phyloP scores from a whole-genome alignment of 306 rosid genomes.

The Fragaria nilgerrensis region DNA sequence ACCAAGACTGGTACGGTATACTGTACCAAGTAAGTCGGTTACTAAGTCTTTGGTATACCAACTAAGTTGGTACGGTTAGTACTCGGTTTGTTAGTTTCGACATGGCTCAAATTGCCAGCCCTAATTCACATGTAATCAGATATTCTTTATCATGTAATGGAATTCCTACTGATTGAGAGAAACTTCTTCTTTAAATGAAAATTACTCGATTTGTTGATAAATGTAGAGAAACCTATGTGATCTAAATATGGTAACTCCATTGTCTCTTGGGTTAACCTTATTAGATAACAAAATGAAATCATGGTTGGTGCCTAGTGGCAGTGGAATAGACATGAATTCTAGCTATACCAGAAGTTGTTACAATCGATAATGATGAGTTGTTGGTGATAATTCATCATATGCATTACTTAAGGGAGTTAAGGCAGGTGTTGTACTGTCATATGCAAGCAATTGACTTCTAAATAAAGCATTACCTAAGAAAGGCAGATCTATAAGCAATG shows the following conservation, averaged over 20 bases:
- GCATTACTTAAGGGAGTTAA: neutral
- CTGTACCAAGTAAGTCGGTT: too few relatives aligned
- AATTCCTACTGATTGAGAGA: too few relatives aligned
- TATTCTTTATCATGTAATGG: too few relatives aligned
- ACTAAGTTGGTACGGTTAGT: too few relatives aligned
- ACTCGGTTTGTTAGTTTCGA: too few relatives aligned
- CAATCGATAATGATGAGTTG: constrained; percentile 23
- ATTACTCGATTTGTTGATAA: too few relatives aligned
- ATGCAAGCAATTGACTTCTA: constrained; percentile 40
- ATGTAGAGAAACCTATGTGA: too few relatives aligned
- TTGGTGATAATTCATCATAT: constrained; percentile 25
- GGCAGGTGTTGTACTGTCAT: constrained; percentile 27
- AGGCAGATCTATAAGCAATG: constrained; percentile 4
- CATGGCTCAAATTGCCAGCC: too few relatives aligned
- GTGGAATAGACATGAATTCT: neutral
- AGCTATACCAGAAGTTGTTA: constrained; percentile 22
- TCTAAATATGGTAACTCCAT: neutral
- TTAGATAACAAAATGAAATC: neutral
- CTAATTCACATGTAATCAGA: too few relatives aligned
- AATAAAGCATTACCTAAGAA: constrained; percentile 8
- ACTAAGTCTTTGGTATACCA: too few relatives aligned
- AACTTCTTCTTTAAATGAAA: too few relatives aligned
- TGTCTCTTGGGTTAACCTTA: neutral
- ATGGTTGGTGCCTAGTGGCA: neutral
- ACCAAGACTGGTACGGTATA: too few relatives aligned